phyloP scores from a whole-genome alignment of 805 yeast genomes.

The Pichia occidentalis region DNA sequence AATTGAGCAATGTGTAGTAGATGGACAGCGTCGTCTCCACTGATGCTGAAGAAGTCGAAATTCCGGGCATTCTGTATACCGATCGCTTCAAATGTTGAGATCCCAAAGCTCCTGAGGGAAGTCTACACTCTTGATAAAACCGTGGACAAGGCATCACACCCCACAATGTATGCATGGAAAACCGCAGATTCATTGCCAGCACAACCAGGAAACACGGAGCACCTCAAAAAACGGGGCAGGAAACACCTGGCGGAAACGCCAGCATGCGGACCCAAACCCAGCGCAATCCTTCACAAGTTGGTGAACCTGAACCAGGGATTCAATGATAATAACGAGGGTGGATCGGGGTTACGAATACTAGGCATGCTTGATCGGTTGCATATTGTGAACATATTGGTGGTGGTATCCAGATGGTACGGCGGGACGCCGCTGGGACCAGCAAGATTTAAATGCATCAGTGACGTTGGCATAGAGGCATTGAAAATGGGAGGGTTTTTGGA shows the following conservation, averaged over 20 bases:
- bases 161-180: slow-evolving; percentile 71
- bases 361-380: slow-evolving; percentile 45
- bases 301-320: slow-evolving; percentile 46
- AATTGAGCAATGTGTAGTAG: background rate
- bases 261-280: too few relatives aligned
- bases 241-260: too few relatives aligned
- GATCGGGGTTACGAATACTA: slow-evolving; percentile 59
- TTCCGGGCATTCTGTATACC: slow-evolving; percentile 58
- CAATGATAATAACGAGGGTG: slow-evolving; percentile 67
- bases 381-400: slow-evolving; percentile 49
- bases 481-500: slow-evolving; percentile 30
- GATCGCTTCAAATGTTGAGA: slow-evolving; percentile 34
- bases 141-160: slow-evolving; percentile 58
- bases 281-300: slow-evolving; percentile 17
- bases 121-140: slow-evolving; percentile 41
- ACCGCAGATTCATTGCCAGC: slow-evolving; percentile 36
- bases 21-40: slow-evolving; percentile 38
- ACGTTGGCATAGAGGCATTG: slow-evolving; percentile 48
- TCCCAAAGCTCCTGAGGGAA: slow-evolving; percentile 36
- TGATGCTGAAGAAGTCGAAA: slow-evolving; percentile 50
- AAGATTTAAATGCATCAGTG: slow-evolving; percentile 61
- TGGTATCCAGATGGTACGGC: slow-evolving; percentile 79
- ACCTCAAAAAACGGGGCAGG: too few relatives aligned
- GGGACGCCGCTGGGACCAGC: slow-evolving; percentile 69
- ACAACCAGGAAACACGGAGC: too few relatives aligned